Conservation (phyloP, 192 early-diverging fungal species). For the Entomortierella beljakovae region DNA sequence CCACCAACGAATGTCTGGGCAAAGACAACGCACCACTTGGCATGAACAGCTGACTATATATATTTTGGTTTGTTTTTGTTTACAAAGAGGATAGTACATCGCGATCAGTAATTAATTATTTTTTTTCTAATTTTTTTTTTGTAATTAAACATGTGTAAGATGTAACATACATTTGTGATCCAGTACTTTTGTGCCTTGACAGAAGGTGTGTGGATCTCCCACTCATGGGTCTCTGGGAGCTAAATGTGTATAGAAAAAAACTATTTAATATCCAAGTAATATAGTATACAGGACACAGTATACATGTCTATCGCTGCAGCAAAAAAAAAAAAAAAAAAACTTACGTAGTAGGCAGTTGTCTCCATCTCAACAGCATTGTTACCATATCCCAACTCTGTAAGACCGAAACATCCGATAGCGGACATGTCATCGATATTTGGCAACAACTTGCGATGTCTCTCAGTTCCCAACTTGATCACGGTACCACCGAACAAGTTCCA, state of each 20-base stretch:
- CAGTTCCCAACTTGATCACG: slow-evolving; percentile 78
- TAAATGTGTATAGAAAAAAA: neutral
- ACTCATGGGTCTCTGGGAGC: slow-evolving; percentile 67
- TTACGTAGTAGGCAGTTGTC: slow-evolving; percentile 72
- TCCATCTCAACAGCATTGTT: slow-evolving; percentile 90
- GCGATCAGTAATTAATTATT: too few species aligned
- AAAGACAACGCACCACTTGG: slow-evolving; percentile 80
- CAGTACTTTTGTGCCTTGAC: slow-evolving; percentile 82
- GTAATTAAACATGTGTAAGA: too few species aligned
- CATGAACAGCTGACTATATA: slow-evolving; percentile 68
- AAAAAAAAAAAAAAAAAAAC: neutral
- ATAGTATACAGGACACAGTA: too few species aligned
- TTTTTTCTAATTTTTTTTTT: neutral
- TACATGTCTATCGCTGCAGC: neutral
- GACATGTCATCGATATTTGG: slow-evolving; percentile 73
- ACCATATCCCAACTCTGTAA: slow-evolving; percentile 84
- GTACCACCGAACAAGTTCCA: slow-evolving; percentile 61
- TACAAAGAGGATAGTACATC: too few species aligned
- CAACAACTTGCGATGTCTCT: slow-evolving; percentile 75
- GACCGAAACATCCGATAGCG: slow-evolving; percentile 78
- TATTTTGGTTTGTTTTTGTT: neutral
- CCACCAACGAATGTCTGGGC: slow-evolving; percentile 79
- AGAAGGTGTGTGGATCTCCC: slow-evolving; percentile 80
- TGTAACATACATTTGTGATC: slow-evolving; percentile 77
- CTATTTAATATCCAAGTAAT: neutral